Evolutionary conservation across 2,329 filamentous ascomycete species (phyloP), one percentile per base, ranked within the genome.

Genomic region (Aureobasidium sp.): DNA sequence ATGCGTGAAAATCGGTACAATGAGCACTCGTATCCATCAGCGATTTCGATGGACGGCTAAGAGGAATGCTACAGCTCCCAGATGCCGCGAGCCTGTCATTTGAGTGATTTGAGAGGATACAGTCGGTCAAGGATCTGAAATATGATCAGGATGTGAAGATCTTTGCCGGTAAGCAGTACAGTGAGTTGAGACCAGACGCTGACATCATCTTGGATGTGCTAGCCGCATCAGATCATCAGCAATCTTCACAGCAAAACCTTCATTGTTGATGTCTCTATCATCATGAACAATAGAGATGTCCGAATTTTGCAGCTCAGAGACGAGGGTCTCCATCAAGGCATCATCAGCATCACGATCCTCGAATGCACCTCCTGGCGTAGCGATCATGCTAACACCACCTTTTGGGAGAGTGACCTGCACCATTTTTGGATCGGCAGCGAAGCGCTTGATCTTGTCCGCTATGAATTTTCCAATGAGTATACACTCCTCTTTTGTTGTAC

Each of bases 331-430:
- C 61, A 81, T 80, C 20, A 85, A 67, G 6, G 71, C 74, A 17
- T 71, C 69, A 66, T 84, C 81, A 3, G 80, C 79, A 36, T 76
- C 69, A 2, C 69, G 65, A 69, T 84, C 78, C 65, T 78, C 73
- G 67, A 87, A 89, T 0, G 84, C 74, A 2, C 75, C 79, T 1
- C 74, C 78, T 24, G 70, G 81, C 68, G 66, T 78, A 8, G 84
- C 78, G 51, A 90, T 78, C 74, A 83, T 79, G 68, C 86, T 89
- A 13, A 88, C 71, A 0, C 86, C 87, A 0, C 79, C 81, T 10
- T 71, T 75, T 0, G 87, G 87, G 8, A 89, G 69, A 72, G 86
- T 80, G 0, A 90, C 78, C 65, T 84, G 75, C 1, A 84, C 76
- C 59, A 75, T 69, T 0, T 74, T 69, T 10, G 76, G 75, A 17